Conservation (phyloP, 83 land plant species). For the Picea abies region DNA sequence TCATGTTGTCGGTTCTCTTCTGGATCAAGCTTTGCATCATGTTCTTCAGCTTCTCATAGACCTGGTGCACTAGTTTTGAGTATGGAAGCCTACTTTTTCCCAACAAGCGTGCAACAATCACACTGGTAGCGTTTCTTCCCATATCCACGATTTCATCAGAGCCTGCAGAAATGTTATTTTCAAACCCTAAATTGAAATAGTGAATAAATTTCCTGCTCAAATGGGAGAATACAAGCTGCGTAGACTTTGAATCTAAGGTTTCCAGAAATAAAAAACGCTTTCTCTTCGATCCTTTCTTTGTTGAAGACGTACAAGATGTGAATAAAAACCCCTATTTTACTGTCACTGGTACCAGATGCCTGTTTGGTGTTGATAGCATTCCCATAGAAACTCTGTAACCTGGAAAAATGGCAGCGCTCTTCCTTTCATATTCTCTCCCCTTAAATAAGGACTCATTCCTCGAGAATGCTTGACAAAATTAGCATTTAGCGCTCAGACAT, state of each 20-base stretch:
- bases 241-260: conserved; percentile 3
- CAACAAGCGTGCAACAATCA: not conserved
- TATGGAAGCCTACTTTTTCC: conserved; percentile 7
- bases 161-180: not conserved
- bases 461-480: too few species aligned
- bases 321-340: not conserved
- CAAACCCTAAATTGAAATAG: conserved; percentile 35
- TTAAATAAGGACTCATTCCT: too few species aligned
- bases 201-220: conserved; percentile 33
- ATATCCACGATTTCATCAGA: conserved; percentile 7
- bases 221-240: conserved; percentile 18
- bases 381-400: too few species aligned
- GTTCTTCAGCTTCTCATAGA: too few species aligned
- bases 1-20: too few species aligned
- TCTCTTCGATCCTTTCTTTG: conserved; percentile 40
- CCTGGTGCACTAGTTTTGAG: too few species aligned
- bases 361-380: not conserved
- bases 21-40: too few species aligned
- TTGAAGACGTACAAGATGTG: not conserved
- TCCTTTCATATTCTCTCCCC: too few species aligned
- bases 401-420: too few species aligned
- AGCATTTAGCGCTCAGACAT: too few species aligned
- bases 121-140: conserved; percentile 11
- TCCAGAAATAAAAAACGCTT: conserved; percentile 30
- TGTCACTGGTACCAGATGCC: not conserved